Percentiles rank a stretch among this genome's conserved stretches.
phyloP scores from a whole-genome alignment of 306 rosid genomes.

The Acacia crassicarpa region DNA sequence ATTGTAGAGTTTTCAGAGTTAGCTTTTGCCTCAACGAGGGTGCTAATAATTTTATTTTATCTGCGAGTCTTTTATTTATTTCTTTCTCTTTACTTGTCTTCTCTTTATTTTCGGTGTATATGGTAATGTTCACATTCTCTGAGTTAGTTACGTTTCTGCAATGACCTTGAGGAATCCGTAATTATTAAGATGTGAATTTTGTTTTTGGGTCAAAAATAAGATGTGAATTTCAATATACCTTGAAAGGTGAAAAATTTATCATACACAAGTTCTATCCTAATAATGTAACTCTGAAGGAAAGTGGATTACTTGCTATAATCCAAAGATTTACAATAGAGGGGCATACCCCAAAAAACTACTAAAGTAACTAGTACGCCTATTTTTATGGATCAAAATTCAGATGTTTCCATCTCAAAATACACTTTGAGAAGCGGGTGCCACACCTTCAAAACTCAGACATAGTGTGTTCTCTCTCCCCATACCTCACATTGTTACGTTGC shows the following conservation, averaged over 20 bases:
- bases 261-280: neutral
- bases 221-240: neutral
- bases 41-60: conserved; percentile 40
- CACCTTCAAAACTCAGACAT: too few species aligned
- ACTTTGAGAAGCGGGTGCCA: too few species aligned
- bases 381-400: too few species aligned
- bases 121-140: neutral
- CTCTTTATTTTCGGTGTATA: conserved; percentile 8
- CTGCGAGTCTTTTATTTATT: conserved; percentile 12
- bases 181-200: neutral
- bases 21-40: conserved; percentile 41
- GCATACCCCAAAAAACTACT: neutral
- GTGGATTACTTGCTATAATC: neutral
- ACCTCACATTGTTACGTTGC: too few species aligned
- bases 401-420: too few species aligned
- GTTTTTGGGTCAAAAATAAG: neutral
- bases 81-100: neutral
- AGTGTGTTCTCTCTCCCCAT: too few species aligned
- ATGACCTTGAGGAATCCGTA: neutral
- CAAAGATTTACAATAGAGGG: neutral
- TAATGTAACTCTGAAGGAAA: neutral
- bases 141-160: neutral
- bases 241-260: neutral
- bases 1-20: conserved; percentile 60
- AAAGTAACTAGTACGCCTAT: too few species aligned